A percentile compares a stretch with the other conserved stretches of the same genome.
phyloP scores from a whole-genome alignment of 768 basidiomycete species.

The Auricularia auricula-judae region DNA sequence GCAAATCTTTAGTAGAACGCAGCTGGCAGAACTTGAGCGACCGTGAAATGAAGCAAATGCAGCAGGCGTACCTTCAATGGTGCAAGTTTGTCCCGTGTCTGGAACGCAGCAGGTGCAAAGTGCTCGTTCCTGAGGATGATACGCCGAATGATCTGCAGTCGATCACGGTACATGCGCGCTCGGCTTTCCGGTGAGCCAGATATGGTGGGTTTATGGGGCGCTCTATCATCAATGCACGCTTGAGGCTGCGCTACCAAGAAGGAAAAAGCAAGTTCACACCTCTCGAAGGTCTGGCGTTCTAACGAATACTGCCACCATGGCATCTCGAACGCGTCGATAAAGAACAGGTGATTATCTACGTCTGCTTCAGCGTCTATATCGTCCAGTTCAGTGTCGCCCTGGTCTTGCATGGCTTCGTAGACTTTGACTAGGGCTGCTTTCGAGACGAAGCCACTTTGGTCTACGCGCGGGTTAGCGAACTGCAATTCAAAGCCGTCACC shows the following conservation, averaged over 20 bases:
- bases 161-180: slow-evolving; percentile 67
- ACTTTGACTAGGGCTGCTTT: slow-evolving; percentile 55
- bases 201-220: slow-evolving; percentile 45
- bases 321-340: slow-evolving; percentile 93
- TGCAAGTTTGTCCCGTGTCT: slow-evolving; percentile 75
- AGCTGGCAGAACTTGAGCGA: slow-evolving; percentile 37
- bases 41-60: background rate
- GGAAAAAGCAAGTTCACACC: slow-evolving; percentile 32
- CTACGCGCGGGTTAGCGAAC: background rate
- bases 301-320: slow-evolving; percentile 86
- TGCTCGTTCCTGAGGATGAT: slow-evolving; percentile 92
- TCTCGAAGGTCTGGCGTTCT: slow-evolving; percentile 80
- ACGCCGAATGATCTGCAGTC: slow-evolving; percentile 86
- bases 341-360: slow-evolving; percentile 67
- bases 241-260: slow-evolving; percentile 1
- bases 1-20: slow-evolving; percentile 89
- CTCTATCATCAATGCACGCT: slow-evolving; percentile 17
- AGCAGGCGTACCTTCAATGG: slow-evolving; percentile 65
- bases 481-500: background rate
- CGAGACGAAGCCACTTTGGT: slow-evolving; percentile 31
- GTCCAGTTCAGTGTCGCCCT: slow-evolving; percentile 35
- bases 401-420: slow-evolving; percentile 62
- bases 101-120: slow-evolving; percentile 90
- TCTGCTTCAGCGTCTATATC: slow-evolving; percentile 58
- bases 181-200: slow-evolving; percentile 79